Evolutionary conservation across 1,139 yeast species (phyloP).

Genomic region (Yamadazyma spencermartinsiae): DNA sequence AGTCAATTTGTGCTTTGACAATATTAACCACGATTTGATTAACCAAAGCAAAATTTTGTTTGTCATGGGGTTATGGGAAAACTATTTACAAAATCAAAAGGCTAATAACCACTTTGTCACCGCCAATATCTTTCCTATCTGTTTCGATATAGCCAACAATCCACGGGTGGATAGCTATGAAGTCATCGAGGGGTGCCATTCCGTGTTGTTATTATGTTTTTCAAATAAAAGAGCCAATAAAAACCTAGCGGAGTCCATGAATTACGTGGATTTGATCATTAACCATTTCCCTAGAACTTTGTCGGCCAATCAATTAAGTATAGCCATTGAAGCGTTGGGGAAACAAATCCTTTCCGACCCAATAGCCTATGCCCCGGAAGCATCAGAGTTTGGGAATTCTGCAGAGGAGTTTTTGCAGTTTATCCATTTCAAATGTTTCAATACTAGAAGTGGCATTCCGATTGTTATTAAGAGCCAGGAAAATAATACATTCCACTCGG

Average conservation of each 20-base stretch:
- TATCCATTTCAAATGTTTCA: slow-evolving; percentile 38
- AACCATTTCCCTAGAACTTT: slow-evolving; percentile 58
- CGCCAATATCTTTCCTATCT: slow-evolving; percentile 41
- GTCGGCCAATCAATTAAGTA: slow-evolving; percentile 56
- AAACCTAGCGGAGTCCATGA: slow-evolving; percentile 32
- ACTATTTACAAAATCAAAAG: slow-evolving; percentile 42
- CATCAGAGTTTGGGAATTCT: slow-evolving; percentile 20
- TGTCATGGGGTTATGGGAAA: slow-evolving; percentile 60
- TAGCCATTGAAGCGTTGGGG: slow-evolving; percentile 61
- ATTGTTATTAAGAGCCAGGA: slow-evolving; percentile 18
- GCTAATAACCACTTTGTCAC: slow-evolving; percentile 26
- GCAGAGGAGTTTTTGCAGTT: slow-evolving; percentile 42
- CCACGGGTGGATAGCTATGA: slow-evolving; percentile 29
- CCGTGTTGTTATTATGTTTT: slow-evolving; percentile 57
- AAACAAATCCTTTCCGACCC: slow-evolving; percentile 50
- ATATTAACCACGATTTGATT: slow-evolving; percentile 31
- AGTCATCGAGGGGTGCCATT: slow-evolving; percentile 65
- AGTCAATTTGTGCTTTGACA: slow-evolving; percentile 37
- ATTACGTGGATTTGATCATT: slow-evolving; percentile 33
- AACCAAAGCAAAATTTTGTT: slow-evolving; percentile 55
- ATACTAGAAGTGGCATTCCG: slow-evolving; percentile 30
- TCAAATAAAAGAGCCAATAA: slow-evolving; percentile 21
- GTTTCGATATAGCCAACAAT: slow-evolving; percentile 42
- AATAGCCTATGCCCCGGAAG: slow-evolving; percentile 19
- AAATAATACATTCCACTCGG: slow-evolving; percentile 27